Conservation (phyloP, 345 rosid species). For the Linum lewisii region DNA sequence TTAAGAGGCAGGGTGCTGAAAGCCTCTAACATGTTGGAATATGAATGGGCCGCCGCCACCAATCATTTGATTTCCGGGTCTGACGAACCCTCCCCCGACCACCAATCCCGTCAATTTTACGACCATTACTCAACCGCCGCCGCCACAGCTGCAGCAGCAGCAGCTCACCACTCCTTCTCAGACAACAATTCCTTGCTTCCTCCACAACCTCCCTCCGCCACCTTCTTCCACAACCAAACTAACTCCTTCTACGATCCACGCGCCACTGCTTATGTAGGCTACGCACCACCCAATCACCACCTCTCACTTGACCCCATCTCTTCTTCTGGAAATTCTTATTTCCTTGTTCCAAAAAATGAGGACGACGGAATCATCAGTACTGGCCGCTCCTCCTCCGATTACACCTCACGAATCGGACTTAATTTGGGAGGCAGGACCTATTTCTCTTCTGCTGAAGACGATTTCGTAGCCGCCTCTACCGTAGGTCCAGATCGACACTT, state of each 20-base stretch:
- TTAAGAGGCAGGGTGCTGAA: not conserved
- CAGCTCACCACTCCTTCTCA: too few species aligned
- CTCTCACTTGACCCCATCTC: slow-evolving; percentile 32
- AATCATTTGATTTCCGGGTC: slow-evolving; percentile 29
- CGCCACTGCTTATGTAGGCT: slow-evolving; percentile 26
- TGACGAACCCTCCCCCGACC: slow-evolving; percentile 28
- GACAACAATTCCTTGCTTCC: slow-evolving; percentile 7
- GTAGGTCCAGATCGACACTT: slow-evolving; percentile 47
- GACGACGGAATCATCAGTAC: slow-evolving; percentile 22
- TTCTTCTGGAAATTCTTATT: slow-evolving; percentile 21
- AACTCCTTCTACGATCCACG: slow-evolving; percentile 39
- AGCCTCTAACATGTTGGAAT: slow-evolving; percentile 50
- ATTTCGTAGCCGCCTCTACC: slow-evolving; percentile 83
- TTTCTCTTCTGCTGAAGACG: slow-evolving; percentile 84
- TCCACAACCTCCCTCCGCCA: slow-evolving; percentile 21
- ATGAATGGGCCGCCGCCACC: slow-evolving; percentile 66
- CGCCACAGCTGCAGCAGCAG: slow-evolving; percentile 17
- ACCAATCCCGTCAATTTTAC: slow-evolving; percentile 47
- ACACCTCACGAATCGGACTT: slow-evolving; percentile 65
- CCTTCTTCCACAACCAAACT: slow-evolving; percentile 22
- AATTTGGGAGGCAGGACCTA: slow-evolving; percentile 89
- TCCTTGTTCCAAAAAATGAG: slow-evolving; percentile 65
- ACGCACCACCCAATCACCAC: slow-evolving; percentile 18
- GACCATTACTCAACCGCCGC: slow-evolving; percentile 30
- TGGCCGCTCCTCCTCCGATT: slow-evolving; percentile 25